Evolutionary conservation across 2,329 filamentous ascomycete species (phyloP).

Genomic region (Aspergillus quadricinctus): DNA sequence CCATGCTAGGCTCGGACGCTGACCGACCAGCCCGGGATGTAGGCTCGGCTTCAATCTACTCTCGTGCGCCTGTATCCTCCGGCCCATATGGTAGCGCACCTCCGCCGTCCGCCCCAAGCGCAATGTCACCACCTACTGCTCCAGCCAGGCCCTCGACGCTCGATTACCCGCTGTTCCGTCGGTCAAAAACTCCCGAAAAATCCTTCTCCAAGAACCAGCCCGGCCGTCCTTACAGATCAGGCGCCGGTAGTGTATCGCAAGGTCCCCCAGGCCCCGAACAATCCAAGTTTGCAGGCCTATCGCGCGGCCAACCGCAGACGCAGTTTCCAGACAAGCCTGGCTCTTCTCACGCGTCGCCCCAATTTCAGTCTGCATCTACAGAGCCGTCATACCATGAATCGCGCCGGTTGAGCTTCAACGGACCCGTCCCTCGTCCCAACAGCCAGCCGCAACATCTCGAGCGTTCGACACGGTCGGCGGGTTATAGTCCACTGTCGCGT

Average conservation of each 20-base stretch:
- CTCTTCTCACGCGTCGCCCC: conserved; percentile 32
- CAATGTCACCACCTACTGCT: conserved; percentile 42
- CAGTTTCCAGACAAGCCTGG: conserved; percentile 35
- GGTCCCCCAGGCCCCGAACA: conserved; percentile 23
- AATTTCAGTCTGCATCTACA: conserved; percentile 29
- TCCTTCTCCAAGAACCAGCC: conserved; percentile 48
- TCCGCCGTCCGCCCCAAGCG: conserved; percentile 29
- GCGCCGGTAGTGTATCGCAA: conserved; percentile 30
- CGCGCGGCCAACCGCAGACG: conserved; percentile 25
- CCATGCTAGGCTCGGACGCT: conserved; percentile 58
- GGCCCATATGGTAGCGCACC: conserved; percentile 29
- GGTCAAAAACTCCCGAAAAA: conserved; percentile 71
- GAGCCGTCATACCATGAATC: conserved; percentile 31
- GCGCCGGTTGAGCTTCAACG: conserved; percentile 42
- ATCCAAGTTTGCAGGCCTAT: conserved; percentile 28
- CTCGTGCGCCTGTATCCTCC: conserved; percentile 40
- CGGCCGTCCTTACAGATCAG: conserved; percentile 34
- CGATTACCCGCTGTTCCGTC: conserved; percentile 60
- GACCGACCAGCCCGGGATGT: conserved; percentile 45
- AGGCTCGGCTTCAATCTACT: conserved; percentile 44
- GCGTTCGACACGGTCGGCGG: conserved; percentile 25
- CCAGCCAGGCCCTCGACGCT: conserved; percentile 44
- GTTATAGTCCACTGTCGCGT: conserved; percentile 34
- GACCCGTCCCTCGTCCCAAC: conserved; percentile 39
- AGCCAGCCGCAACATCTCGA: conserved; percentile 40